Conservation (phyloP, 2,329 filamentous ascomycete genomes). For the Didymella segeticola region DNA sequence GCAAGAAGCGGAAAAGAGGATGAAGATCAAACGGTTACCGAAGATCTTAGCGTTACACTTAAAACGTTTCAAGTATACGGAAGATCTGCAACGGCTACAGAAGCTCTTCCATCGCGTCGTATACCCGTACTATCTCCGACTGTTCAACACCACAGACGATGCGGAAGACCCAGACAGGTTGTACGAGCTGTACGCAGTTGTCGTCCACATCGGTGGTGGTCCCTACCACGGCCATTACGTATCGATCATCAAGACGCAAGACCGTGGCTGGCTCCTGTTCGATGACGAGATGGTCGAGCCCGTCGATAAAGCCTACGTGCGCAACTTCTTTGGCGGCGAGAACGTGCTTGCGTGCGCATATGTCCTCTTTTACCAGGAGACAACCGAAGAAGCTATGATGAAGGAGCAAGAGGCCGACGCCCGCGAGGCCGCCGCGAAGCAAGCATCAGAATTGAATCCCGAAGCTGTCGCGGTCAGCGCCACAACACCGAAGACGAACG, state of each 20-base stretch:
- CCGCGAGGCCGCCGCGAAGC: constrained; percentile 47
- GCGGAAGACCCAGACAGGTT: constrained; percentile 90
- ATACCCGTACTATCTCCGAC: constrained; percentile 93
- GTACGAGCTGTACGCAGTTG: constrained; percentile 96
- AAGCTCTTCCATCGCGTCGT: constrained; percentile 97
- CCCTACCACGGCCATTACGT: constrained; percentile 98
- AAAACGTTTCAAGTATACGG: constrained; percentile 98
- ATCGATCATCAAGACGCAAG: constrained; percentile 95
- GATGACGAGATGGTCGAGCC: constrained; percentile 99
- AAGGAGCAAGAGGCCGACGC: constrained; percentile 86
- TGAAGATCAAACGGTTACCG: constrained; percentile 97
- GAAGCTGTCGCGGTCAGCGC: constrained; percentile 61
- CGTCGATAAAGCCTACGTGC: constrained; percentile 93
- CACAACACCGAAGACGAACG: constrained; percentile 59
- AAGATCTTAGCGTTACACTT: constrained; percentile 90
- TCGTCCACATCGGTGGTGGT: constrained; percentile 95
- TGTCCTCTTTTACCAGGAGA: constrained; percentile 97
- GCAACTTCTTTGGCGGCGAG: constrained; percentile 94
- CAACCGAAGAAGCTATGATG: constrained; percentile 69
- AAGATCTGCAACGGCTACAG: constrained; percentile 89
- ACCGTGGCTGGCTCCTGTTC: constrained; percentile 93
- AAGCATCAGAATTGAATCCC: constrained; percentile 54
- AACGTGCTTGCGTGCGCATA: constrained; percentile 90
- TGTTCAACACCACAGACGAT: constrained; percentile 98
- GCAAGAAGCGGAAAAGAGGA: constrained; percentile 97